Evolutionary conservation across 441 rosid species (phyloP), one percentile per base, ranked within the genome.

Genomic region (Erysimum cheiri): DNA sequence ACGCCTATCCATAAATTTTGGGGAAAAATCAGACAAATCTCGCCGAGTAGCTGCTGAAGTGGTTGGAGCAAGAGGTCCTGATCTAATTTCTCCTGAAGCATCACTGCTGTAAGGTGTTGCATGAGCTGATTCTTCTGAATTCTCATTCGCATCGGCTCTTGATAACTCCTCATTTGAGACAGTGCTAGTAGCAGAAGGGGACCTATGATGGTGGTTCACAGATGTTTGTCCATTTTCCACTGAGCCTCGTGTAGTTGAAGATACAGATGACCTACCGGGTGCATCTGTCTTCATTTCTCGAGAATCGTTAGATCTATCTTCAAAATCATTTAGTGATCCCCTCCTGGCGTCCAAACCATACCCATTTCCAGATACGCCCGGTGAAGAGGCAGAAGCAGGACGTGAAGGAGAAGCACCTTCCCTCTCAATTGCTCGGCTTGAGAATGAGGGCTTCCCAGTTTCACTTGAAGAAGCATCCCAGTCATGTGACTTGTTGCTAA

Each of bases 41-140:
- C 85, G 85, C 55, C 53, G 82, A 0, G 85, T 62, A 62, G 74
- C 76, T 69, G 81, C 37, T 2, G 82, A 67, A 66, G 82, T 44
- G 44, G 87, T 54, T 61, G 84, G 77, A 62, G 84, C 75, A 32
- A 56, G 82, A 29, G 79, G 69, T 57, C 85, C 87, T 32, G 82
- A 32, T 78, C 84, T 87, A 44, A 87, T 77, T 80, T 87, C 97
- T 46, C 91, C 91, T 64, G 96, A 93, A 67, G 77, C 80, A 66
- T 89, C 97, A 67, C 85, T 91, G 64, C 85, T 81, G 77, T 85
- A 82, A 63, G 81, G 80, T 47, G 82, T 72, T 32, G 83, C 77
- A 77, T 84, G 87, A 65, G 83, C 78, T 69, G 89, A 84, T 60
- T 72, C 72, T 59, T 83, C 92, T 3, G 88, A 78, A 52, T 83